Conservation (phyloP, 148 eudicot genomes). For the Pharnaceum exiguum region DNA sequence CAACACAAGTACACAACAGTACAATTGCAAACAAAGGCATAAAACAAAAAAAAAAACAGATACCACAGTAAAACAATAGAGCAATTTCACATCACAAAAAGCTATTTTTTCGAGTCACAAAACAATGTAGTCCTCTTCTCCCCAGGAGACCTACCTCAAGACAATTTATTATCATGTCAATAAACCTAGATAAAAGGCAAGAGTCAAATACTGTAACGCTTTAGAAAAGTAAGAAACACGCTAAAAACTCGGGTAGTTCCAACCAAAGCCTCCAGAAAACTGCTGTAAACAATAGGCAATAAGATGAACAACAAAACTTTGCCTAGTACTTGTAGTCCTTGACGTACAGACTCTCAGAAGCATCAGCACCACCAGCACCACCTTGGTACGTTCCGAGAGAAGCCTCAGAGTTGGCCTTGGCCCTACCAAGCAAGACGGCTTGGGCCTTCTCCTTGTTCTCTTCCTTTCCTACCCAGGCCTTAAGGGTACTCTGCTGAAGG, state of each 20-base stretch:
- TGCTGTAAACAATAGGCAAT: not conserved
- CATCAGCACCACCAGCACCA: conserved; percentile 63
- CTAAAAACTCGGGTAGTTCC: conserved; percentile 6
- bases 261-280: conserved; percentile 11
- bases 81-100: too few species aligned
- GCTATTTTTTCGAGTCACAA: conserved; percentile 4
- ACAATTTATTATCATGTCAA: conserved; percentile 11
- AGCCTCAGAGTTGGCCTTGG: conserved; percentile 90
- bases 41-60: not conserved
- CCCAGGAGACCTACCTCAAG: conserved; percentile 13
- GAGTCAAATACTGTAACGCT: not conserved
- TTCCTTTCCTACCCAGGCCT: conserved; percentile 81
- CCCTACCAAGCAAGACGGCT: conserved; percentile 59
- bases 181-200: not conserved
- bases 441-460: conserved; percentile 78
- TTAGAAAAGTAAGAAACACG: conserved; percentile 8
- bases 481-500: conserved; percentile 87
- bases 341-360: conserved; percentile 84
- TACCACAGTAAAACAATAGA: too few species aligned
- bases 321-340: conserved; percentile 91
- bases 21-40: not conserved
- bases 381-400: conserved; percentile 83
- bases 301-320: conserved; percentile 8
- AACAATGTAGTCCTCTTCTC: conserved; percentile 8
- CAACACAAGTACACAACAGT: not conserved